phyloP scores from a whole-genome alignment of 495 filamentous ascomycete genomes.

The Neurospora sp. region DNA sequence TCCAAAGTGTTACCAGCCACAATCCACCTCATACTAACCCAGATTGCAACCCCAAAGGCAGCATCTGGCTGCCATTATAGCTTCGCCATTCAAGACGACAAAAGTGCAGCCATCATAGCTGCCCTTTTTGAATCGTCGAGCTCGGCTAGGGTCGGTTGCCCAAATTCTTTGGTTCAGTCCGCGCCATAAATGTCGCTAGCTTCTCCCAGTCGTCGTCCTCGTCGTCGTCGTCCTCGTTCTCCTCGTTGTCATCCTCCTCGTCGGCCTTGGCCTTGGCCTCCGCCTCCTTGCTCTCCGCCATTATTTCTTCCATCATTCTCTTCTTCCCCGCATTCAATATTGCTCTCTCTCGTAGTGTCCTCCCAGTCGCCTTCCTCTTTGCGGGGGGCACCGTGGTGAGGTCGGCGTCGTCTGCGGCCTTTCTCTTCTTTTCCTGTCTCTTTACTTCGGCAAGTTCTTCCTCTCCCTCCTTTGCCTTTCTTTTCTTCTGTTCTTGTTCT shows the following conservation, averaged over 20 bases:
- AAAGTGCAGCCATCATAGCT: too few relatives aligned
- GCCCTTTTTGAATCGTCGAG: neutral
- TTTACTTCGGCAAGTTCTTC: neutral
- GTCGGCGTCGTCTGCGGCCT: neutral
- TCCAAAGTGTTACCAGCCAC: neutral
- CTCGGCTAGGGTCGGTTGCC: neutral
- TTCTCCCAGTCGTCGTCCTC: neutral
- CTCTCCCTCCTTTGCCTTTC: neutral
- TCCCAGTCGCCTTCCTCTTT: neutral
- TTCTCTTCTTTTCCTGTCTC: neutral
- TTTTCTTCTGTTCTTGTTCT: neutral
- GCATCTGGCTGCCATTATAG: neutral
- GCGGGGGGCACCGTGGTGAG: neutral
- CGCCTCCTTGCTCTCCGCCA: neutral
- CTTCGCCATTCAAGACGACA: neutral
- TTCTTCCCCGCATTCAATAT: neutral
- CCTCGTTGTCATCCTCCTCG: neutral
- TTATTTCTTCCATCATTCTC: neutral
- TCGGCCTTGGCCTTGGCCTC: neutral
- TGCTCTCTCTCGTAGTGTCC: neutral
- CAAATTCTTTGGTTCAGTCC: neutral
- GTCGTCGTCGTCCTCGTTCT: neutral
- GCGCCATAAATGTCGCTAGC: neutral
- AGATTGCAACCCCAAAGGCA: neutral
- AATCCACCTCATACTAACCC: neutral